phyloP scores from a whole-genome alignment of 306 rosid species.

The Spatholobus suberectus region DNA sequence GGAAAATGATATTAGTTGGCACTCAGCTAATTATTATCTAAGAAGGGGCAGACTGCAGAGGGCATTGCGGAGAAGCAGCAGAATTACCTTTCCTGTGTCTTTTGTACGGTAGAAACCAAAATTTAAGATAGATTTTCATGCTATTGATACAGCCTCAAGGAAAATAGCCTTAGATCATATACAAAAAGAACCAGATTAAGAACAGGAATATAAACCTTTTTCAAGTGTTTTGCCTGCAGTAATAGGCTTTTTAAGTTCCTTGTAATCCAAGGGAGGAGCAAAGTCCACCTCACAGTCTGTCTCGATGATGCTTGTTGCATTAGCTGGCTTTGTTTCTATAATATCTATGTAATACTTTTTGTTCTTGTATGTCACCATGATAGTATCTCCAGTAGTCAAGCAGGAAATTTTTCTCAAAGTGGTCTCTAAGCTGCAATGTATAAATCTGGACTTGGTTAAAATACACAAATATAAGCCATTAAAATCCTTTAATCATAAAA shows the following conservation, averaged over 20 bases:
- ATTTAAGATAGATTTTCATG: conserved; percentile 17
- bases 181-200: neutral
- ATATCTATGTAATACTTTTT: conserved; percentile 91
- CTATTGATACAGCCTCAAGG: neutral
- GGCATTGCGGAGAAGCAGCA: neutral
- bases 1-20: conserved; percentile 1
- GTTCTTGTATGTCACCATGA: conserved; percentile 96
- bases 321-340: conserved; percentile 82
- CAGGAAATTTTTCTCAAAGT: conserved; percentile 92
- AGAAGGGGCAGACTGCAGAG: neutral
- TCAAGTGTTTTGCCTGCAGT: conserved; percentile 59
- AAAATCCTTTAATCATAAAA: no score
- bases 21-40: neutral
- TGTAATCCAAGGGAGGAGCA: conserved; percentile 96
- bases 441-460: neutral
- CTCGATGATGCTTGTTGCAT: conserved; percentile 90
- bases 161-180: neutral
- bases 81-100: conserved; percentile 67
- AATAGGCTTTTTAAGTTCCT: conserved; percentile 67
- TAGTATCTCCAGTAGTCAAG: conserved; percentile 91
- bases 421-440: conserved; percentile 78
- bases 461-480: no score
- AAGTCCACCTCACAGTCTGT: conserved; percentile 98
- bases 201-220: conserved; percentile 53
- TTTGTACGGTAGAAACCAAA: conserved; percentile 51